phyloP scores from a whole-genome alignment of 2,329 filamentous ascomycete genomes.

The Rugonectria rugulosa region DNA sequence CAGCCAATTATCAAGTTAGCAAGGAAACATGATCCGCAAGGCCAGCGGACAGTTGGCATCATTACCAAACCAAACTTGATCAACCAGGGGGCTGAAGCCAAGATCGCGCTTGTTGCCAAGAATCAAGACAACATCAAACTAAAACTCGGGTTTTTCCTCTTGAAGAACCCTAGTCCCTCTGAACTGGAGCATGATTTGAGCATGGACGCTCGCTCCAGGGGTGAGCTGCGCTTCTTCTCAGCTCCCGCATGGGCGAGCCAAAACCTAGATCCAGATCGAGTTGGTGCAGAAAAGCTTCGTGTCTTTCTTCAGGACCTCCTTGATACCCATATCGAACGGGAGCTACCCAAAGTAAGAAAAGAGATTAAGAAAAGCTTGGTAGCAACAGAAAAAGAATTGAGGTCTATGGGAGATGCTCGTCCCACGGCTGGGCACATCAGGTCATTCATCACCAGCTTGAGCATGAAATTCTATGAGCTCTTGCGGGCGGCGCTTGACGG shows the following conservation, averaged over 20 bases:
- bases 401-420: not conserved
- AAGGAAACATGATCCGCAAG: constrained; percentile 41
- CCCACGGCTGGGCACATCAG: not conserved
- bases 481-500: not conserved
- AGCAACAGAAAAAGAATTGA: not conserved
- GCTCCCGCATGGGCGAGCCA: constrained; percentile 45
- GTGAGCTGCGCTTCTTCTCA: constrained; percentile 52
- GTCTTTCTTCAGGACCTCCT: constrained; percentile 36
- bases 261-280: constrained; percentile 25
- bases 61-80: constrained; percentile 53
- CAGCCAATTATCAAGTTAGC: constrained; percentile 46
- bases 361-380: constrained; percentile 31
- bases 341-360: constrained; percentile 35
- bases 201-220: constrained; percentile 41
- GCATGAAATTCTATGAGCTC: not conserved
- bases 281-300: constrained; percentile 29
- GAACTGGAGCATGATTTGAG: constrained; percentile 45
- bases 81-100: constrained; percentile 30
- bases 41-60: constrained; percentile 50
- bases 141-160: constrained; percentile 46
- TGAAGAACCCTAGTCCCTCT: constrained; percentile 45
- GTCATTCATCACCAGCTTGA: not conserved
- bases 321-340: constrained; percentile 38
- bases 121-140: constrained; percentile 51
- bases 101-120: constrained; percentile 38